Evolutionary conservation across 2,329 filamentous ascomycete genomes (phyloP), one percentile per base, ranked within the genome.

Genomic region (Dendrostoma leiphaemia): DNA sequence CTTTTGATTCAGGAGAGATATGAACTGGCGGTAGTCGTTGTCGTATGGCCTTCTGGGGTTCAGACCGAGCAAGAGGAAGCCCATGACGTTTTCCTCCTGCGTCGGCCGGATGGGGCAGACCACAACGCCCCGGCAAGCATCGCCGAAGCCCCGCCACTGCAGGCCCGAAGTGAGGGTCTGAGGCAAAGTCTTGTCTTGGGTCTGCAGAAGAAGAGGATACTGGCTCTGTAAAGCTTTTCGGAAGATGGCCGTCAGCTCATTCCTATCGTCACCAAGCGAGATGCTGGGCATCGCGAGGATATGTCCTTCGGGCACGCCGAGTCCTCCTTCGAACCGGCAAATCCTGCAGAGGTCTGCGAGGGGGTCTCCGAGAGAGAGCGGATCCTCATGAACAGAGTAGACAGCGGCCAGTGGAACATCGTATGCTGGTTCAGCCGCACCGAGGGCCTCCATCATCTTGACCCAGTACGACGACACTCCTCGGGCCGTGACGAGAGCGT

Each of bases 11-110:
- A 81, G 64, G 4, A 80, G 66, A 13, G 75, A 82, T 17, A 90
- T 76, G 61, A 88, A 90, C 8, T 88, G 77, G 38, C 78, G 80
- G 62, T 90, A 91, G 58, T 89, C 86, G 56, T 87, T 84, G 62
- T 91, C 88, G 59, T 88, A 90, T 0, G 87, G 86, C 38, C 86
- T 74, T 40, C 86, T 74, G 6, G 88, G 86, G 62, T 91, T 90
- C 9, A 90, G 74, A 1, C 85, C 87, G 38, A 91, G 74, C 13
- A 90, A 76, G 4, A 91, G 70, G 58, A 90, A 82, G 0, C 86
- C 88, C 55, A 89, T 77, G 1, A 83, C 82, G 9, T 78, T 77
- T 52, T 90, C 86, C 26, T 75, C 84, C 3, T 83, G 88, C 0
- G 85, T 79, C 5, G 77, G 84, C 51, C 87, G 83, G 37, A 91